A percentile compares a stretch with the other conserved stretches of the same genome.
Conservation (phyloP, 1,139 yeast species). For the Kluyveromyces sp. region DNA sequence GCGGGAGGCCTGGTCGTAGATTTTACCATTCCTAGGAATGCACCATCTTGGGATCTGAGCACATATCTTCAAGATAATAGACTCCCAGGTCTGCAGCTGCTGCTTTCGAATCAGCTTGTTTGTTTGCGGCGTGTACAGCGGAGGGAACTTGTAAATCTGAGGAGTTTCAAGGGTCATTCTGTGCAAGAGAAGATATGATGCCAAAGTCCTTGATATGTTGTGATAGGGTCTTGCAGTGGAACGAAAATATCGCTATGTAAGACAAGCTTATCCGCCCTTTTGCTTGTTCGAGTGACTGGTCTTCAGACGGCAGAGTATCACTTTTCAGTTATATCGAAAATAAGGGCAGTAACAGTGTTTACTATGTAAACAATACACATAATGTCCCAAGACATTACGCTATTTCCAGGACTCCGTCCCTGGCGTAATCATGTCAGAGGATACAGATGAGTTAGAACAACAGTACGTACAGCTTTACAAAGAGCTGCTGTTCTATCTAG, state of each 20-base stretch:
- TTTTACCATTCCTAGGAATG: slow-evolving; percentile 37
- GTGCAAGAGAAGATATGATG: no score
- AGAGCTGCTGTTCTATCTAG: slow-evolving; percentile 21
- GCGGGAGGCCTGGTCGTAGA: slow-evolving; percentile 21
- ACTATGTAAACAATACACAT: no score
- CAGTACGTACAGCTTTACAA: slow-evolving; percentile 22
- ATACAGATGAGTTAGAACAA: slow-evolving; percentile 17
- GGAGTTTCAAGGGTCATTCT: slow-evolving; percentile 38
- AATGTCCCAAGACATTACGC: no score
- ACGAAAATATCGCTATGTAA: no score
- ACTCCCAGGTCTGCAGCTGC: slow-evolving; percentile 58
- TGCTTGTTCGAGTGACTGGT: no score
- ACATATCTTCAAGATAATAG: slow-evolving; percentile 53
- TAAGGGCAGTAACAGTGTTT: neutral
- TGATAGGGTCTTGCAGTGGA: no score
- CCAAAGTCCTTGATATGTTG: no score
- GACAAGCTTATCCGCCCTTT: no score
- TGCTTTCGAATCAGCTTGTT: slow-evolving; percentile 71
- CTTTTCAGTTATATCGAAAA: neutral
- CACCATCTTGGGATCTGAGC: slow-evolving; percentile 48
- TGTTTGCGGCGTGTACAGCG: slow-evolving; percentile 84
- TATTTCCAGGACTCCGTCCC: neutral
- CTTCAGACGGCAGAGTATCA: no score
- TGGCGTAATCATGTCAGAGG: neutral
- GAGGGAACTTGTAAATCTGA: slow-evolving; percentile 79